Percentiles rank a stretch among this genome's conserved stretches.
Conservation (phyloP, 2,329 filamentous ascomycete genomes). For the Bipolaris zeicola region DNA sequence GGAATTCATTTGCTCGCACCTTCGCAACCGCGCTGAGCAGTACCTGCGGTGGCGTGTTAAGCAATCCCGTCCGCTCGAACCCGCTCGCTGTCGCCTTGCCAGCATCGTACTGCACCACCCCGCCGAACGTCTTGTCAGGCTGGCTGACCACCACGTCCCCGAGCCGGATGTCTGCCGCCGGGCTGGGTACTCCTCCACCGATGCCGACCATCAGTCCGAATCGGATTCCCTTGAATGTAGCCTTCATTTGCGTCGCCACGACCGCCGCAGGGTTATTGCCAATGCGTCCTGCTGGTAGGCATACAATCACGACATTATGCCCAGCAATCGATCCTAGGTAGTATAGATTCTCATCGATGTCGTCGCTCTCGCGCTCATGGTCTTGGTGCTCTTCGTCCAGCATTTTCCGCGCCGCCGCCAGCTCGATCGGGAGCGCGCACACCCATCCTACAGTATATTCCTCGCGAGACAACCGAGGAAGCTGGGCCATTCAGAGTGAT, state of each 20-base stretch:
- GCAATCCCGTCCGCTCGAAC: constrained; percentile 12
- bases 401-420: constrained; percentile 30
- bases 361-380: constrained; percentile 16
- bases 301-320: constrained; percentile 31
- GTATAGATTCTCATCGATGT: constrained; percentile 26
- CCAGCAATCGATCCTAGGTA: constrained; percentile 28
- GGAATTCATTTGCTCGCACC: constrained; percentile 4
- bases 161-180: constrained; percentile 8
- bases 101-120: constrained; percentile 1
- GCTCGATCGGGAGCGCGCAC: constrained; percentile 34
- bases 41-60: constrained; percentile 15
- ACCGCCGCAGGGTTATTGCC: constrained; percentile 41
- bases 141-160: constrained; percentile 3
- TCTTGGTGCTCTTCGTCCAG: constrained; percentile 14
- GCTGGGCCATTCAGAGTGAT: too few species aligned
- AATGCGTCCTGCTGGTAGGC: constrained; percentile 32
- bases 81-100: constrained; percentile 10
- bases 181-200: constrained; percentile 33
- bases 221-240: constrained; percentile 38
- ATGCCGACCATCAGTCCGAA: constrained; percentile 53
- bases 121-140: background rate
- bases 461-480: too few species aligned
- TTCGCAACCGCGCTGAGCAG: constrained; percentile 15
- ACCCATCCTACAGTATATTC: constrained; percentile 44
- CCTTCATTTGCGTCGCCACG: constrained; percentile 32